Conservation (phyloP, 164 flowering plant species). For the Magnolia sinica region DNA sequence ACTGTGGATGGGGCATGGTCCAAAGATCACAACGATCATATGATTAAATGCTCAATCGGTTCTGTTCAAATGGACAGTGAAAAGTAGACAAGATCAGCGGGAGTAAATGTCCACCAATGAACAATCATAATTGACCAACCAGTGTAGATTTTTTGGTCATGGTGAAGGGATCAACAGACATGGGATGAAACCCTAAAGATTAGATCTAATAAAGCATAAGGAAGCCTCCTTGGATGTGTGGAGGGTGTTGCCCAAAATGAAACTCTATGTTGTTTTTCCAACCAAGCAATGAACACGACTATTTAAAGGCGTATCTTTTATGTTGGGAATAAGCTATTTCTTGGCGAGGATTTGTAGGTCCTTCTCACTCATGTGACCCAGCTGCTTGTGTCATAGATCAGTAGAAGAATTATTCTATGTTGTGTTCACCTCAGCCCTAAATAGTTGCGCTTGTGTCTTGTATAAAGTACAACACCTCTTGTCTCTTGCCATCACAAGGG, state of each 20-base stretch:
- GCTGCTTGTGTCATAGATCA: not conserved
- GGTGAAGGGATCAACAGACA: too few relatives aligned
- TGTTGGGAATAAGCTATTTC: not conserved
- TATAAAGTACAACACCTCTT: not conserved
- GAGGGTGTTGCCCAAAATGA: not conserved
- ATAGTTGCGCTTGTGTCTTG: not conserved
- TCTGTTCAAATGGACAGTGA: too few relatives aligned
- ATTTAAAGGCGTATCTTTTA: not conserved
- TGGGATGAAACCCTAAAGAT: too few relatives aligned
- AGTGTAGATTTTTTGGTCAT: too few relatives aligned
- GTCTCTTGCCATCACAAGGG: not conserved
- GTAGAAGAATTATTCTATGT: not conserved
- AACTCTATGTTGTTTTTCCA: conserved; percentile 6
- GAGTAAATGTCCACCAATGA: too few relatives aligned
- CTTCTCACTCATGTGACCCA: conserved; percentile 1
- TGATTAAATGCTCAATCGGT: too few relatives aligned
- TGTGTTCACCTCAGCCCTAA: not conserved
- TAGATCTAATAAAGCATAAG: too few relatives aligned
- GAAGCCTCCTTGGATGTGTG: too few relatives aligned
- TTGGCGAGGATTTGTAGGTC: not conserved
- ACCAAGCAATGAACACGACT: not conserved
- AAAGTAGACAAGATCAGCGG: too few relatives aligned
- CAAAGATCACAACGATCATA: too few relatives aligned
- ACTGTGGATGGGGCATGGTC: too few relatives aligned
- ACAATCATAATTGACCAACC: too few relatives aligned